Conservation (phyloP, 2,329 filamentous ascomycete species). For the Thyridium curvatum region DNA sequence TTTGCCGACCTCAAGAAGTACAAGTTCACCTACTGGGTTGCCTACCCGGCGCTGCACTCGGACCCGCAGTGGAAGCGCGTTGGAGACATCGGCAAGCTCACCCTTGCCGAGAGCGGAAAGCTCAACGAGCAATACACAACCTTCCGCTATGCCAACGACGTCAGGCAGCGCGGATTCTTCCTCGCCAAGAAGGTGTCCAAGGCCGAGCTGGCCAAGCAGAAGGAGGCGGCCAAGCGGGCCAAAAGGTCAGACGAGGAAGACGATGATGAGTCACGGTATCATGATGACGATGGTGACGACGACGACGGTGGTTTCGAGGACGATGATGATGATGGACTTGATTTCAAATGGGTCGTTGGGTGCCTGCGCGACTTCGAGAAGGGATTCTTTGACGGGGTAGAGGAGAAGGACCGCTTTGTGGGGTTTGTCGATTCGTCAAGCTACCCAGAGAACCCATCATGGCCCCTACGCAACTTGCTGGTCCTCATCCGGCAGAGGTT, state of each 20-base stretch:
- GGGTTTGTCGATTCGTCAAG: conserved; percentile 91
- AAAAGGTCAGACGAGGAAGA: conserved; percentile 13
- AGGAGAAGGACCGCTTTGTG: conserved; percentile 71
- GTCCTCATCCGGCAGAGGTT: conserved; percentile 80
- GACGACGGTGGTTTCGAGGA: conserved; percentile 35
- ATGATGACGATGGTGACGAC: conserved; percentile 20
- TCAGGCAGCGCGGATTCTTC: conserved; percentile 89
- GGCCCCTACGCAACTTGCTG: conserved; percentile 86
- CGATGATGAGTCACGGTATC: too few relatives aligned
- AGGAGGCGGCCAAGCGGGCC: conserved; percentile 9
- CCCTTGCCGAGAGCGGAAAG: conserved; percentile 63
- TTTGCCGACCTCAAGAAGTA: conserved; percentile 98
- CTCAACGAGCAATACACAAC: conserved; percentile 80
- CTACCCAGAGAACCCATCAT: conserved; percentile 79
- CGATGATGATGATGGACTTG: conserved; percentile 43
- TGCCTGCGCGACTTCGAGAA: conserved; percentile 73
- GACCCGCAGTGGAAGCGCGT: conserved; percentile 72
- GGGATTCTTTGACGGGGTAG: conserved; percentile 74
- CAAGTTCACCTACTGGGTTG: conserved; percentile 97
- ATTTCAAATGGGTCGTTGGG: conserved; percentile 71
- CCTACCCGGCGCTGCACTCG: conserved; percentile 87
- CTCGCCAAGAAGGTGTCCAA: conserved; percentile 69
- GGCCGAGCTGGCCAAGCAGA: conserved; percentile 9
- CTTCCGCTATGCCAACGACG: conserved; percentile 78
- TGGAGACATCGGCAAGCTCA: conserved; percentile 49